Conservation (phyloP, 148 eudicot species). For the Spergularia bocconei region DNA sequence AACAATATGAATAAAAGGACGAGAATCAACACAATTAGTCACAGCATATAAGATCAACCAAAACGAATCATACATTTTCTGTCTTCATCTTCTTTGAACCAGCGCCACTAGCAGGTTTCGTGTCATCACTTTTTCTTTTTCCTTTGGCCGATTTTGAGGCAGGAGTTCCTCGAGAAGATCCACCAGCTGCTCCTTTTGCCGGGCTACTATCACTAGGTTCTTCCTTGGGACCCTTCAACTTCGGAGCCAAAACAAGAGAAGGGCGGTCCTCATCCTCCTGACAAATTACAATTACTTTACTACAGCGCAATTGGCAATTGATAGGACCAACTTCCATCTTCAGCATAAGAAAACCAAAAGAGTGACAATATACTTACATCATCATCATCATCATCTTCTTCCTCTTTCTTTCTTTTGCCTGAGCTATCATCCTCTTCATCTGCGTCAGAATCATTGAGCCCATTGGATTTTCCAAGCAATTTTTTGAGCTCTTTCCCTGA, state of each 20-base stretch:
- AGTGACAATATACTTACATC: conserved; percentile 52
- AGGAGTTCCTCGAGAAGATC: conserved; percentile 67
- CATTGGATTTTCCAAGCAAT: conserved; percentile 72
- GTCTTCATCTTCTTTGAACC: conserved; percentile 79
- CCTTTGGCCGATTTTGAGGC: conserved; percentile 78
- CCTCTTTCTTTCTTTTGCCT: conserved; percentile 41
- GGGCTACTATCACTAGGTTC: conserved; percentile 81
- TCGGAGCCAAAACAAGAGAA: conserved; percentile 82
- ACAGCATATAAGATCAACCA: not conserved
- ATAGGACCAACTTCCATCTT: not conserved
- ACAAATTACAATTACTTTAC: conserved; percentile 7
- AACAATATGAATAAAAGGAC: conserved; percentile 1
- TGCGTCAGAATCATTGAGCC: conserved; percentile 77
- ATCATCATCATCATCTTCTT: conserved; percentile 72
- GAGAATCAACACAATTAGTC: not conserved
- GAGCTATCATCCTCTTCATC: conserved; percentile 29
- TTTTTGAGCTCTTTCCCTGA: conserved; percentile 97
- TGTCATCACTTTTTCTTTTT: conserved; percentile 85
- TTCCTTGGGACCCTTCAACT: conserved; percentile 73
- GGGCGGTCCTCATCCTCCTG: conserved; percentile 71
- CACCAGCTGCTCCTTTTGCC: conserved; percentile 48
- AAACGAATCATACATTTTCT: conserved; percentile 54
- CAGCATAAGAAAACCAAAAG: conserved; percentile 2
- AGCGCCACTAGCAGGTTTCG: conserved; percentile 49
- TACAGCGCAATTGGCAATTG: not conserved